phyloP scores from a whole-genome alignment of 2,329 filamentous ascomycete species.

The Intubia oerlemansii region DNA sequence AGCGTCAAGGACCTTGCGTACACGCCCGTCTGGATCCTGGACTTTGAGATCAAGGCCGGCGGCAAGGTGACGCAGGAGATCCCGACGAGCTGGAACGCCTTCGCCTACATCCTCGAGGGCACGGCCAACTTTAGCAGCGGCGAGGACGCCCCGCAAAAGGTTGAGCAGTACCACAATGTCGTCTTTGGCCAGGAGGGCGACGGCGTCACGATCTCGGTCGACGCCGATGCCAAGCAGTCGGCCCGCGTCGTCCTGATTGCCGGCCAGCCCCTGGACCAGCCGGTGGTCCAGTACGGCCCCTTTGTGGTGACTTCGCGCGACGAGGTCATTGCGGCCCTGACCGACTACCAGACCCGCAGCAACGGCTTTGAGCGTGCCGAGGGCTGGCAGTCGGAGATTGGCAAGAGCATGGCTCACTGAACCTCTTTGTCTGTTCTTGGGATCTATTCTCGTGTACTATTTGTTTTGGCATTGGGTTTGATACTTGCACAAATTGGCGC shows the following conservation, averaged over 20 bases:
- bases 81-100: slow-evolving; percentile 71
- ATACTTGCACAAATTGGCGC: too few relatives aligned
- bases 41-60: slow-evolving; percentile 61
- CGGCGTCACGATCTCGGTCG: slow-evolving; percentile 48
- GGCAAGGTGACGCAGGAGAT: slow-evolving; percentile 55
- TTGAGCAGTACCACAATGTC: slow-evolving; percentile 65
- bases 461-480: too few relatives aligned
- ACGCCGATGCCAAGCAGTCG: slow-evolving; percentile 36
- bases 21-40: slow-evolving; percentile 91
- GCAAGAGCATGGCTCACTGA: slow-evolving; percentile 42
- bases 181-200: slow-evolving; percentile 72
- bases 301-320: slow-evolving; percentile 59
- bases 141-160: slow-evolving; percentile 17
- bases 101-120: slow-evolving; percentile 69
- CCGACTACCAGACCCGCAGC: slow-evolving; percentile 48
- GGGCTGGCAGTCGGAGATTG: slow-evolving; percentile 72
- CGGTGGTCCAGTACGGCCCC: slow-evolving; percentile 65
- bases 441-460: too few relatives aligned
- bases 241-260: slow-evolving; percentile 50
- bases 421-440: too few relatives aligned
- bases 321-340: slow-evolving; percentile 54
- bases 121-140: slow-evolving; percentile 39
- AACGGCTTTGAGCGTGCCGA: slow-evolving; percentile 67
- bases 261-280: slow-evolving; percentile 60
- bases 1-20: slow-evolving; percentile 74